Evolutionary conservation across 2,329 filamentous ascomycete species (phyloP).

Genomic region (Pseudocercospora fuligena): DNA sequence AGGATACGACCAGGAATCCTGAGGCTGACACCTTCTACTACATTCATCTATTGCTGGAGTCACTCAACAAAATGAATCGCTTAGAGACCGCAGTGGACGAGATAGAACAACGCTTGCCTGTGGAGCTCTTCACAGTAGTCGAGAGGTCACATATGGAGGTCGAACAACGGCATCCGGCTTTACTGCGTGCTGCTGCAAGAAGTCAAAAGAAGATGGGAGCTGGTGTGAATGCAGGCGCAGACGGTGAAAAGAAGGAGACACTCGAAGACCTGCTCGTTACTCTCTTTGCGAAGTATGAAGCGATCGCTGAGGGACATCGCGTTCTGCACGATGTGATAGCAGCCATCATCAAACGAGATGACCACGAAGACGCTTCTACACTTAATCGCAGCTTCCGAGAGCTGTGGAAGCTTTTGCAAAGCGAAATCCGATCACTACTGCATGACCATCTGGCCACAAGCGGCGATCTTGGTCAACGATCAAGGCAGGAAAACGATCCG

Average conservation of each 20-base stretch:
- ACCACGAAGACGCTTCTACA: conserved; percentile 61
- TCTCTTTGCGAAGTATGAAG: conserved; percentile 94
- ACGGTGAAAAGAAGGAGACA: conserved; percentile 65
- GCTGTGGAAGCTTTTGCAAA: conserved; percentile 96
- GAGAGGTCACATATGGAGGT: conserved; percentile 95
- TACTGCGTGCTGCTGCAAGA: conserved; percentile 63
- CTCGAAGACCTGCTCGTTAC: conserved; percentile 92
- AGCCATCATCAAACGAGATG: conserved; percentile 82
- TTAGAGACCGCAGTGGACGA: conserved; percentile 85
- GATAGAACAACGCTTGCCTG: conserved; percentile 88
- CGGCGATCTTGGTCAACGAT: conserved; percentile 70
- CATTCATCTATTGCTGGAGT: conserved; percentile 82
- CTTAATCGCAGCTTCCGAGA: conserved; percentile 91
- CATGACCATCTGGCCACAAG: conserved; percentile 97
- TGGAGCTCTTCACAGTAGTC: conserved; percentile 91
- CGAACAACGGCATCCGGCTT: conserved; percentile 88
- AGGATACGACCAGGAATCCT: conserved; percentile 90
- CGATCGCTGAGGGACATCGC: conserved; percentile 93
- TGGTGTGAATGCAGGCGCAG: conserved; percentile 39
- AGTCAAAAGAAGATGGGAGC: conserved; percentile 45
- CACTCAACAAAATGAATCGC: conserved; percentile 85
- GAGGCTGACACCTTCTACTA: conserved; percentile 97
- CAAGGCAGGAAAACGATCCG: conserved; percentile 54
- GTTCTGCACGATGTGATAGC: conserved; percentile 91
- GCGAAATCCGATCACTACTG: conserved; percentile 90